phyloP scores from a whole-genome alignment of 2,329 filamentous ascomycete species.

The Gnomoniopsis sp. region DNA sequence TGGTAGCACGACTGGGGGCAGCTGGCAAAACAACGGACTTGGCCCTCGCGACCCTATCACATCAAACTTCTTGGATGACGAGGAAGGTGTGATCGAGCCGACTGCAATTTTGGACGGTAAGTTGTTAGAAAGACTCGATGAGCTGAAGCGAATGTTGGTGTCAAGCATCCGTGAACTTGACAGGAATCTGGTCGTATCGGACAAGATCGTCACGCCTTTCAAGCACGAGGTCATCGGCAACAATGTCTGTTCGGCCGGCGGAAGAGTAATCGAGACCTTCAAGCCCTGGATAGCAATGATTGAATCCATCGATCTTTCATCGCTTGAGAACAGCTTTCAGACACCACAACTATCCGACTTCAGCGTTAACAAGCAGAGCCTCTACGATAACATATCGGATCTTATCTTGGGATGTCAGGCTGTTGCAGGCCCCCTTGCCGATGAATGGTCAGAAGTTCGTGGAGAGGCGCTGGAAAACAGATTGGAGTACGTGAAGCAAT shows the following conservation, averaged over 20 bases:
- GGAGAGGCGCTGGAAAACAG: conserved; percentile 87
- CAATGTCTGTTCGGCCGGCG: conserved; percentile 72
- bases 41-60: conserved; percentile 67
- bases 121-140: conserved; percentile 78
- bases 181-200: conserved; percentile 71
- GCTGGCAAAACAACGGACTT: conserved; percentile 75
- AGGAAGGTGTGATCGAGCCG: conserved; percentile 70
- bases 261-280: conserved; percentile 82
- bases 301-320: conserved; percentile 86
- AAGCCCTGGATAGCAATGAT: conserved; percentile 85
- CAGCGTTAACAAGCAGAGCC: conserved; percentile 82
- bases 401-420: conserved; percentile 83
- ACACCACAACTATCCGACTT: conserved; percentile 87
- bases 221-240: conserved; percentile 80
- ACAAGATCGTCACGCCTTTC: conserved; percentile 77
- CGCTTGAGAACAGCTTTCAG: conserved; percentile 73
- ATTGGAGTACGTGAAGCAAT: conserved; percentile 73
- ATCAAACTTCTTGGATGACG: conserved; percentile 83
- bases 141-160: conserved; percentile 80
- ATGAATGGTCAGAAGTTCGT: conserved; percentile 93
- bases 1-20: conserved; percentile 78
- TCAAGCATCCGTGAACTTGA: conserved; percentile 83
- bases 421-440: conserved; percentile 84
- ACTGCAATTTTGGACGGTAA: conserved; percentile 70
- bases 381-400: conserved; percentile 92